A percentile compares a stretch with the other conserved stretches of the same genome.
These are phyloP conservation scores for Dicorynia guianensis DNA, from an alignment of 306 rosid species.

Conservation along the genomic window DNA sequence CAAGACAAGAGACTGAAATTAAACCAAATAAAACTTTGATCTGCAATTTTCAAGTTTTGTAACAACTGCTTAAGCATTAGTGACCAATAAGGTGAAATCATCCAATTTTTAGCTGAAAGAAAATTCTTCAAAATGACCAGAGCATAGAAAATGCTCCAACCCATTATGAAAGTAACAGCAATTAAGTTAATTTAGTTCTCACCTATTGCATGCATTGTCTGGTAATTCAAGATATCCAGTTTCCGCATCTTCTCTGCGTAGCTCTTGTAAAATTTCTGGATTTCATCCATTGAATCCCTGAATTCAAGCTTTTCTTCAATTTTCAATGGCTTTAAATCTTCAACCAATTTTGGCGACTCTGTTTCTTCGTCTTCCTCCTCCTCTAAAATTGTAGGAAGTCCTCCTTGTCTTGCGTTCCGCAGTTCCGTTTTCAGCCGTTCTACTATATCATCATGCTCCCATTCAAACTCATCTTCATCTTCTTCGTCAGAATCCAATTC, in stretches of 20 bases:
- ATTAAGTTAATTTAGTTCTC: constrained; percentile 28
- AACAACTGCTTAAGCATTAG: background rate
- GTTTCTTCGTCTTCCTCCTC: constrained; percentile 64
- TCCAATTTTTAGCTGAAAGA: background rate
- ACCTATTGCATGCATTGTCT: constrained; percentile 81
- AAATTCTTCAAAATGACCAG: background rate
- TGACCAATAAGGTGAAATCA: background rate
- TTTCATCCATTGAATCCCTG: constrained; percentile 63
- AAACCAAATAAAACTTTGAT: background rate
- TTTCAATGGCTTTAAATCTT: constrained; percentile 57
- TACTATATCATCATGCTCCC: constrained; percentile 67
- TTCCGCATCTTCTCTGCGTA: constrained; percentile 70
- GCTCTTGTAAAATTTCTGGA: constrained; percentile 62
- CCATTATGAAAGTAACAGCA: constrained; percentile 1
- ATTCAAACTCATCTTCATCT: constrained; percentile 43
- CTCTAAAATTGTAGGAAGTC: constrained; percentile 77
- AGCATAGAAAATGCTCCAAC: background rate
- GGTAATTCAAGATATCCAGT: constrained; percentile 76
- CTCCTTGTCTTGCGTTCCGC: constrained; percentile 64
- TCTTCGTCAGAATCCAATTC: constrained; percentile 36
- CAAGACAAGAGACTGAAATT: background rate
- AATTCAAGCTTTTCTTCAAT: constrained; percentile 57
- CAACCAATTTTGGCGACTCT: constrained; percentile 49
- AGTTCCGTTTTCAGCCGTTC: constrained; percentile 68
- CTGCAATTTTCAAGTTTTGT: background rate